Evolutionary conservation across 106 monocot genomes (phyloP), one percentile per base, ranked within the genome.

Genomic region (Ottelia alismoides): DNA sequence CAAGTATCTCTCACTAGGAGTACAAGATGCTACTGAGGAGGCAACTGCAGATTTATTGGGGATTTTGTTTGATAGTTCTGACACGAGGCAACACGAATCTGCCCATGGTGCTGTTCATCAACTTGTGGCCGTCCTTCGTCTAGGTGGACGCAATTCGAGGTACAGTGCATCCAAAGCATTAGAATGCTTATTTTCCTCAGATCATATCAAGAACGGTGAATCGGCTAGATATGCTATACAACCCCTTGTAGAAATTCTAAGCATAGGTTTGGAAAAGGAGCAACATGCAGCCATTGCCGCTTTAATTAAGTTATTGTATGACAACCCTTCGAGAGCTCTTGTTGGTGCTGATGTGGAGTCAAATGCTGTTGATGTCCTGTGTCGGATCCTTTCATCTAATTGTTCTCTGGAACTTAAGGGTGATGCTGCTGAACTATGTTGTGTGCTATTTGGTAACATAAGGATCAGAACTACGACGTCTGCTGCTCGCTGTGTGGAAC

Each of bases 111-210:
- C 88, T 74, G 78, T 88, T 27, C 88, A 76, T 74, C 94, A 96
- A 51, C 85, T 96, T 56, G 76, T 88, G 6, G 94, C 88, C 30
- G 94, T 96, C 27, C 70, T 96, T 45, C 76, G 94, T 31, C 60
- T 96, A 27, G 94, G 94, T 31, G 84, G 78, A 64, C 81, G 94
- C 53, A 96, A 96, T 67, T 84, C 94, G 25, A 81, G 94, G 45
- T 96, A 82, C 64, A 88, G 88, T 76, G 94, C 94, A 25, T 88
- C 94, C 24, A 89, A 85, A 72, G 88, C 94, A 61, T 71, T 96
- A 61, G 85, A 96, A 45, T 81, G 71, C 61, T 81, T 96, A 61
- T 96, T 96, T 77, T 71, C 58, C 53, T 69, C 94, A 2, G 85
- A 96, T 26, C 84, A 79, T 74, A 83, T 96, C 45, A 96, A 74